Conservation (phyloP, 176 grass and related monocot species). For the Rhynchospora breviuscula region DNA sequence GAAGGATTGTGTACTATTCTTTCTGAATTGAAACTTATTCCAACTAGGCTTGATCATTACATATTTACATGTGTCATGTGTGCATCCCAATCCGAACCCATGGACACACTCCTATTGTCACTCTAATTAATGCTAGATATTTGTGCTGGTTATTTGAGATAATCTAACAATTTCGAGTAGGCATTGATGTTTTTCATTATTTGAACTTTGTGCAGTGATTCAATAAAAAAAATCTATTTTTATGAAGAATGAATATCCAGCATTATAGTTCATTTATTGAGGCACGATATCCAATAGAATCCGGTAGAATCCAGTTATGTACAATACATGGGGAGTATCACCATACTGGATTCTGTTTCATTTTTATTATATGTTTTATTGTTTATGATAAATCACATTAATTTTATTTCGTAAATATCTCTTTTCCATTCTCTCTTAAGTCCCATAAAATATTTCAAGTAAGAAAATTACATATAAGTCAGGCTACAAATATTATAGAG, state of each 20-base stretch:
- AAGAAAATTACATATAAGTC: background rate
- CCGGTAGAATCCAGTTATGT: background rate
- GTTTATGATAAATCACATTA: background rate
- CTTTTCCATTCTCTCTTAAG: background rate
- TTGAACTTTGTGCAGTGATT: background rate
- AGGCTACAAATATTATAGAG: too few relatives aligned
- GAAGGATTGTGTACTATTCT: too few relatives aligned
- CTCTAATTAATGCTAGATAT: too few relatives aligned
- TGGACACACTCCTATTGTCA: too few relatives aligned
- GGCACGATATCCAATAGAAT: constrained; percentile 16
- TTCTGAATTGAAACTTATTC: too few relatives aligned
- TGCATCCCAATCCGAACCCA: too few relatives aligned
- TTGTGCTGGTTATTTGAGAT: too few relatives aligned
- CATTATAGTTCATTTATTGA: background rate
- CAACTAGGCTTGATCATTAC: too few relatives aligned
- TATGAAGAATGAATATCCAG: background rate
- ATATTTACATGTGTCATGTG: too few relatives aligned
- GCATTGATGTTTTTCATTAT: background rate
- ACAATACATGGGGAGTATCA: background rate
- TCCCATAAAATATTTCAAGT: background rate
- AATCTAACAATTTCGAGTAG: too few relatives aligned
- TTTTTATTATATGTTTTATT: background rate
- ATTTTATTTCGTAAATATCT: background rate
- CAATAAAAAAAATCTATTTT: background rate
- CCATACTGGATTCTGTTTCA: constrained; percentile 1